These are phyloP conservation scores for Conticribra weissflogii DNA, from an alignment of 108 stramenopile genomes.

Conservation along the genomic window DNA sequence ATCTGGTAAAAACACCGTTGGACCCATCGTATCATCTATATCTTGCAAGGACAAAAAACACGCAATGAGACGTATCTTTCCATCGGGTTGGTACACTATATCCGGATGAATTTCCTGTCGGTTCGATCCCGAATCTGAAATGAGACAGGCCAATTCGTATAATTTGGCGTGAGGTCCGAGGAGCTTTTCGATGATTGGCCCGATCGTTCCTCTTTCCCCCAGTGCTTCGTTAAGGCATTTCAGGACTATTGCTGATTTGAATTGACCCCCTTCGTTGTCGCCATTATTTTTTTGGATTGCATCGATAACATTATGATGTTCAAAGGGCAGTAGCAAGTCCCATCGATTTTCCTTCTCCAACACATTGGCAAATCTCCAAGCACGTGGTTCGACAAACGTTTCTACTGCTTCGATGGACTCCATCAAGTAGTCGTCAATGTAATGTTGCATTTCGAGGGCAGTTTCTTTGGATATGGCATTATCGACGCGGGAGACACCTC, in stretches of 20 bases:
- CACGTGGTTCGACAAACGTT: too few relatives aligned
- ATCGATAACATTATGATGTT: too few relatives aligned
- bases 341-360: not conserved
- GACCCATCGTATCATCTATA: constrained; percentile 3
- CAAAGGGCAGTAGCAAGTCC: not conserved
- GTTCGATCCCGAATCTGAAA: not conserved
- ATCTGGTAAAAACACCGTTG: constrained; percentile 2
- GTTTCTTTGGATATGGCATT: too few relatives aligned
- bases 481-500: too few relatives aligned
- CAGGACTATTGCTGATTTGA: not conserved
- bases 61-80: constrained; percentile 3
- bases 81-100: not conserved
- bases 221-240: not conserved
- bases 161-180: not conserved
- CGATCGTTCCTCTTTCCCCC: not conserved
- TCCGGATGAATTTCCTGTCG: constrained; percentile 12
- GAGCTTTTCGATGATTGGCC: not conserved
- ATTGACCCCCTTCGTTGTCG: not conserved
- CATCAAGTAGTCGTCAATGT: too few relatives aligned
- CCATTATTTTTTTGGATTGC: too few relatives aligned
- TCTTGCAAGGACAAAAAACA: constrained; percentile 4
- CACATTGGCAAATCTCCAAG: too few relatives aligned
- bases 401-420: too few relatives aligned
- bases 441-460: too few relatives aligned
- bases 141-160: constrained; percentile 7